Evolutionary conservation across 495 filamentous ascomycete species (phyloP).

Genomic region (Haplographium delicatum): DNA sequence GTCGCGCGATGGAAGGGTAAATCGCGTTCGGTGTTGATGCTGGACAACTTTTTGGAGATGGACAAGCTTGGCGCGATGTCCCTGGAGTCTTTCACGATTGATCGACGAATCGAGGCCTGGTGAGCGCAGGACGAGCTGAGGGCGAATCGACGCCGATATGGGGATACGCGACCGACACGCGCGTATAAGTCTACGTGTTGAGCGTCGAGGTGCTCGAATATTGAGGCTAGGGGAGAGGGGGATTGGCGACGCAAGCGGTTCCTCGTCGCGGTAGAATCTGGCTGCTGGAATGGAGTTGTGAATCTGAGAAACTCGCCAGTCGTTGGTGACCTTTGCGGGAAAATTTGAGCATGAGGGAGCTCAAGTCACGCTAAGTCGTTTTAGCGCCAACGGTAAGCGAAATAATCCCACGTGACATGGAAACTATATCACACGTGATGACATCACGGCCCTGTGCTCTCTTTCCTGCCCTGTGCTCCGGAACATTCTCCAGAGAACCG

Average conservation of each 20-base stretch:
- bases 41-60: constrained; percentile 22
- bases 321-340: neutral
- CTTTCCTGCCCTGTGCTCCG: too few species aligned
- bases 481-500: neutral
- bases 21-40: constrained; percentile 26
- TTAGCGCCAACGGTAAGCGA: too few species aligned
- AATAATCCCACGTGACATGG: too few species aligned
- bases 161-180: constrained; percentile 6
- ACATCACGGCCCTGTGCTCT: too few species aligned
- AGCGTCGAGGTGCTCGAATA: constrained; percentile 17
- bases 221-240: constrained; percentile 14
- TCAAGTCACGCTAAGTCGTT: too few species aligned
- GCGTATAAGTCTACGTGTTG: constrained; percentile 21
- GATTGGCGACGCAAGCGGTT: constrained; percentile 14
- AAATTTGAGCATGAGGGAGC: neutral
- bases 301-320: too few species aligned
- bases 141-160: constrained; percentile 6
- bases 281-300: constrained; percentile 1
- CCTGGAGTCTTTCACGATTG: constrained; percentile 10
- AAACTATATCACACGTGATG: too few species aligned
- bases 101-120: constrained; percentile 14
- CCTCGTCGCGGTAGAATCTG: constrained; percentile 14
- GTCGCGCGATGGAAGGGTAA: constrained; percentile 17
- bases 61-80: constrained; percentile 25
- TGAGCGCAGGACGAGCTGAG: neutral